Percentiles rank a stretch among this genome's conserved stretches.
These are phyloP conservation scores for Termitomyces sp. DNA, from an alignment of 768 basidiomycete species.

Conservation along the genomic window DNA sequence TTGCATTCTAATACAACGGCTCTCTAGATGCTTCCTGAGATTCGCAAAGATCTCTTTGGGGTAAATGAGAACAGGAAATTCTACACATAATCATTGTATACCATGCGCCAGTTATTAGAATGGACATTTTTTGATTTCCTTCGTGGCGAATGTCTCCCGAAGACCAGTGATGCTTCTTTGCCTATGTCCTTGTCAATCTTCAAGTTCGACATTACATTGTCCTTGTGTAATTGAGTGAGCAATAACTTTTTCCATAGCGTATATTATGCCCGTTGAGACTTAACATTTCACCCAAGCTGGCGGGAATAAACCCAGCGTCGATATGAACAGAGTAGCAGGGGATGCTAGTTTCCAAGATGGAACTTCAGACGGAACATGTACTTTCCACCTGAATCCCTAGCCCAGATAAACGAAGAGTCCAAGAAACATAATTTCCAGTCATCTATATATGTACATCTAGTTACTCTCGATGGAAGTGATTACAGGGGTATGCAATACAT, in stretches of 20 bases:
- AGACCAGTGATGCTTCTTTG: not conserved
- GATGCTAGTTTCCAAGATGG: not conserved
- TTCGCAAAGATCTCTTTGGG: slow-evolving; percentile 85
- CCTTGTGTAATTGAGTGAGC: not conserved
- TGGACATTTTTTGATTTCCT: not conserved
- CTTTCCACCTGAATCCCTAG: no score
- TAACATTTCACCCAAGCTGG: not conserved
- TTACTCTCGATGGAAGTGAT: not conserved
- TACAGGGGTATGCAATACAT: not conserved
- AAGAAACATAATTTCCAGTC: not conserved
- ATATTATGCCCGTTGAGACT: not conserved
- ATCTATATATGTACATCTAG: not conserved
- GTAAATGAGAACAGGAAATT: slow-evolving; percentile 90
- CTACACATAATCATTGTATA: slow-evolving; percentile 48
- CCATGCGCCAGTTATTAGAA: slow-evolving; percentile 4
- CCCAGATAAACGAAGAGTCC: not conserved
- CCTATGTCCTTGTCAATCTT: not conserved
- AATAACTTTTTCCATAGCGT: not conserved
- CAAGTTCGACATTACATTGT: not conserved
- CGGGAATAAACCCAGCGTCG: not conserved
- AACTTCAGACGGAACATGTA: not conserved
- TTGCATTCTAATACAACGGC: not conserved
- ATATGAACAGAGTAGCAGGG: not conserved
- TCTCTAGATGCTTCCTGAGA: slow-evolving; percentile 89
- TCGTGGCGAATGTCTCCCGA: not conserved